Conservation (phyloP, 768 basidiomycete genomes). For the Leccinum uliginosum region DNA sequence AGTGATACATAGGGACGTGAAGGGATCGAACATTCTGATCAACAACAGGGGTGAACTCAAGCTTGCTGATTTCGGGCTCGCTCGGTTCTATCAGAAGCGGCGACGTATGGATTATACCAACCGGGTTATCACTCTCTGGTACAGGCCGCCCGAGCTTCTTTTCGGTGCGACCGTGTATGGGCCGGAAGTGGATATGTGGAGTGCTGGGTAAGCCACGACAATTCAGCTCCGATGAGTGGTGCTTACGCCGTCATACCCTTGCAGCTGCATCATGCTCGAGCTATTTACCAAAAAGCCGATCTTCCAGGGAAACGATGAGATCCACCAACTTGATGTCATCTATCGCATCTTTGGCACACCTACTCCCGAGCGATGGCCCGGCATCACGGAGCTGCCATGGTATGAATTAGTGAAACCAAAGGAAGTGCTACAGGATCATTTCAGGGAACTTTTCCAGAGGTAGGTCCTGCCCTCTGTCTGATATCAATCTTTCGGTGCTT, state of each 20-base stretch:
- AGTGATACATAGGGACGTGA: conserved; percentile 97
- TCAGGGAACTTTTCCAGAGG: conserved; percentile 85
- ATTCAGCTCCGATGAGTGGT: neutral
- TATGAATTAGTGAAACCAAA: conserved; percentile 96
- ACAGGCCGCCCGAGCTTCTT: conserved; percentile 90
- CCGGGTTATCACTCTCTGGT: conserved; percentile 98
- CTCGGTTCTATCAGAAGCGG: conserved; percentile 92
- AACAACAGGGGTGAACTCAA: conserved; percentile 91
- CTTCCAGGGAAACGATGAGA: conserved; percentile 98
- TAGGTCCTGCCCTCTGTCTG: conserved; percentile 31
- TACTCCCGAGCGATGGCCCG: conserved; percentile 75
- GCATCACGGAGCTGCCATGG: conserved; percentile 85
- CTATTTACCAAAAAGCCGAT: conserved; percentile 91
- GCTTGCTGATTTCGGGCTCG: conserved; percentile 95
- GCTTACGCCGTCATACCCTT: neutral
- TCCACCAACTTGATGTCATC: conserved; percentile 92
- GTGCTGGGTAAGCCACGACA: conserved; percentile 69
- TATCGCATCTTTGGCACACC: conserved; percentile 92
- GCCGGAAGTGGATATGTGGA: conserved; percentile 99
- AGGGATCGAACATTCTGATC: conserved; percentile 96
- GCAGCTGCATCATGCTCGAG: conserved; percentile 97
- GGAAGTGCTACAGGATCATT: conserved; percentile 65
- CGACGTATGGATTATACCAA: conserved; percentile 96
- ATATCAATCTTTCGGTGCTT: neutral
- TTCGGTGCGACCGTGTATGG: conserved; percentile 96